Evolutionary conservation across 78 protist species (phyloP), one percentile per base, ranked within the genome.

Genomic region (Cavenderia fasciculata): DNA sequence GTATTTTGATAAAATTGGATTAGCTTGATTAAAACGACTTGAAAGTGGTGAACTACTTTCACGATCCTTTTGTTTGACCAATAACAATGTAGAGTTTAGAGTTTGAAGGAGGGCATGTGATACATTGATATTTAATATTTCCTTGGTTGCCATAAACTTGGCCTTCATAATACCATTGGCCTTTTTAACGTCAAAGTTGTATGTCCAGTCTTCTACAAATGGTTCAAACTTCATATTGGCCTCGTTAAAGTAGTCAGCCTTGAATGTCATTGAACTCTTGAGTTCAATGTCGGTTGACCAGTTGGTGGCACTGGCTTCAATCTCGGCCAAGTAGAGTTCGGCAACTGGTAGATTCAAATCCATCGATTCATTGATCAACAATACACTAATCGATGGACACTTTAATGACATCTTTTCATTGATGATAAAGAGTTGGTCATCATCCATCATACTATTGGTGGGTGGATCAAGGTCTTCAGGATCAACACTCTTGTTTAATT

Each of bases 191-290:
- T 82, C 90, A 14, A 82, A 47, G 4, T 31, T 66, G 59, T 56
- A 82, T 18, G 51, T 25, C 90, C 90, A 82, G 44, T 82, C 90
- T 27, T 82, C 90, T 21, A 82, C 56, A 0, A 82, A 41, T 47
- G 90, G 90, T 68, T 82, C 90, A 57, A 82, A 82, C 34, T 82
- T 82, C 90, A 82, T 82, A 36, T 69, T 65, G 3, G 33, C 36
- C 33, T 82, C 90, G 44, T 82, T 82, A 44, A 82, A 82, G 29
- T 82, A 82, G 16, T 82, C 90, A 12, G 70, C 62, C 44, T 82
- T 82, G 27, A 82, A 40, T 21, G 78, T 66, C 36, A 82, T 69
- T 41, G 71, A 41, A 29, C 79, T 52, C 47, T 68, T 65, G 12
- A 61, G 25, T 54, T 82, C 71, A 7, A 82, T 46, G 57, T 82